phyloP scores from a whole-genome alignment of 345 rosid species.

The Boechera divaricarpa region DNA sequence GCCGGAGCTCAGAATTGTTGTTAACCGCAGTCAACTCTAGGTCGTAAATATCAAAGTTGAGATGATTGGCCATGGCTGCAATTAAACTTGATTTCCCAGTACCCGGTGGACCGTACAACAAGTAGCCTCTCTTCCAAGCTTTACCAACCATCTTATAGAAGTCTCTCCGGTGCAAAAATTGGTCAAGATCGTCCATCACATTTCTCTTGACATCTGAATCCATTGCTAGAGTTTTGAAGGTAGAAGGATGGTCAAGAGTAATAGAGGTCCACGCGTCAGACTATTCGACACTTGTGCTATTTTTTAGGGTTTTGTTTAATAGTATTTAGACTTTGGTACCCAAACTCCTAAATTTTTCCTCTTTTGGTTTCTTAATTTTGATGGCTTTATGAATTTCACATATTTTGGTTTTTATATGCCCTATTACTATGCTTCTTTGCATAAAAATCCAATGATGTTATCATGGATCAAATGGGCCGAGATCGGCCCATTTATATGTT shows the following conservation, averaged over 20 bases:
- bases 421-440: too few species aligned
- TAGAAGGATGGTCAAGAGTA: constrained; percentile 78
- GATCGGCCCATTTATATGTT: too few species aligned
- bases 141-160: constrained; percentile 68
- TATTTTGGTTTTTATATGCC: too few species aligned
- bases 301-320: too few species aligned
- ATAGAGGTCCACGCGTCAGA: constrained; percentile 59
- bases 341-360: too few species aligned
- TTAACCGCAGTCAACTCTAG: constrained; percentile 56
- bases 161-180: constrained; percentile 61
- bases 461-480: too few species aligned
- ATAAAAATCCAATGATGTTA: too few species aligned
- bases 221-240: constrained; percentile 68
- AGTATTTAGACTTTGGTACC: too few species aligned
- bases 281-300: too few species aligned
- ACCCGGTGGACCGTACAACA: constrained; percentile 74
- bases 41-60: constrained; percentile 77
- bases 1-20: constrained; percentile 55
- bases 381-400: too few species aligned
- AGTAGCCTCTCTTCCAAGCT: constrained; percentile 86
- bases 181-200: constrained; percentile 62
- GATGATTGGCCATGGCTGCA: constrained; percentile 80
- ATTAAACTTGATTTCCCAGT: constrained; percentile 80
- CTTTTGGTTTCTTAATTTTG: too few species aligned
- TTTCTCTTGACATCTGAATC: constrained; percentile 51